Base-by-base conservation (phyloP, 192 early-diverging fungal genomes). In the Paraglomus occultum region DNA sequence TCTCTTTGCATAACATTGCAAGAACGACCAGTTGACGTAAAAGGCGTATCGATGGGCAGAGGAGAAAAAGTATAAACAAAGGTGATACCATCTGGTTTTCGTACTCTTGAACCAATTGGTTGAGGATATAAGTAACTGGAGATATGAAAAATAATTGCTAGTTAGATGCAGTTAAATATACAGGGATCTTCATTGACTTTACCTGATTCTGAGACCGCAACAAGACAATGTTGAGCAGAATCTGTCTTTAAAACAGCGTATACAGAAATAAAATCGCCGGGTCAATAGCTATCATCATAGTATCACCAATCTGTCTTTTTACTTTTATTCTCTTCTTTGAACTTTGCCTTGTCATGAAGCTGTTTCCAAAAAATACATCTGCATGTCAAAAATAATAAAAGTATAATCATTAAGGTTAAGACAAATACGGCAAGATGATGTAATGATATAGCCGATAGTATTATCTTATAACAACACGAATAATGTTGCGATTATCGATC, bases 101-200 rank as follows among this genome's bases (percentile, higher is more conserved):
- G 57, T 23, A 18, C 48, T 47, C 51, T 54, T 48, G 49, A 49
- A 5, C 5, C 43, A 22, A 39, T 0, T 14, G 22, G n/a, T 5
- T 44, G 54, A 48, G 6, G 18, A 48, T 44, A 69, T 20, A 42
- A 54, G 48, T 39, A 47, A 40, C 42, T 60, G 23, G 45, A 42
- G 18, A 8, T 18, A 70, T 49, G 67, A 59, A 57, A 70, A 70
- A 50, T 70, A 70, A 31, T 31, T n/a, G n/a, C n/a, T n/a, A n/a
- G n/a, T 31, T 31, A 31, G 31, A 31, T 31, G 31, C 31, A 3
- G 31, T 31, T 3, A 31, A 31, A 31, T 31, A 31, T 31, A 31
- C 31, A 31, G 3, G 3, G 1, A 31, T 31, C 31, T 31, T 31
- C 31, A 31, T 31, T 31, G 31, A 31, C 31, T 39, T 46, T 68